phyloP scores from a whole-genome alignment of 345 rosid genomes.

The Ceriops tagal region DNA sequence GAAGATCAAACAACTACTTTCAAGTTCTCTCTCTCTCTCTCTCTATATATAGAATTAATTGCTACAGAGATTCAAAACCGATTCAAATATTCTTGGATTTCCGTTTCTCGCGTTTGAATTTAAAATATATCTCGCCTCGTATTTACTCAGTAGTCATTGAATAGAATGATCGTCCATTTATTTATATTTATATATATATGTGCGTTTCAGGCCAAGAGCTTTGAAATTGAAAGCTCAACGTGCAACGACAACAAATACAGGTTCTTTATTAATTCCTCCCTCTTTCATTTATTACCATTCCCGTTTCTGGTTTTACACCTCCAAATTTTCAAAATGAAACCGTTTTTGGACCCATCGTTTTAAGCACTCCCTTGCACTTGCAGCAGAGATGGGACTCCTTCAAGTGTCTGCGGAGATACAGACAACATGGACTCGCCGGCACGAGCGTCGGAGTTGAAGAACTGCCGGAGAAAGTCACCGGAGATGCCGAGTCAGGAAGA shows the following conservation, averaged over 20 bases:
- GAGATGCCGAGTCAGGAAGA: slow-evolving; percentile 34
- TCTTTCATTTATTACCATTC: not conserved
- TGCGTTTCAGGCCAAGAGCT: slow-evolving; percentile 35
- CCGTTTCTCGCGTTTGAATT: slow-evolving; percentile 4
- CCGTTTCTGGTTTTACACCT: not conserved
- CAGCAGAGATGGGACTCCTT: slow-evolving; percentile 30
- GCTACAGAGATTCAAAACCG: no score
- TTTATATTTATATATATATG: not conserved
- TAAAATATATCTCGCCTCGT: not conserved
- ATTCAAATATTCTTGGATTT: not conserved
- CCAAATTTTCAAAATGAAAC: not conserved
- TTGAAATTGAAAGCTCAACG: slow-evolving; percentile 44
- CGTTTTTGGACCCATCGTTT: not conserved
- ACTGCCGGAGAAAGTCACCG: not conserved
- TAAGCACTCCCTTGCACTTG: not conserved
- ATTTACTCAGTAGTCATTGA: not conserved
- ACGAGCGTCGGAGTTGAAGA: slow-evolving; percentile 5
- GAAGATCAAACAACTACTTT: not conserved
- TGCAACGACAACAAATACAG: slow-evolving; percentile 42
- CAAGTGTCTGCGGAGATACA: slow-evolving; percentile 28
- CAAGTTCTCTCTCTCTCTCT: not conserved
- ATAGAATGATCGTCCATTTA: not conserved
- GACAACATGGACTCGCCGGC: slow-evolving; percentile 24
- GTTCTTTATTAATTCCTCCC: slow-evolving; percentile 27
- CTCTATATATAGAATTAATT: no score